Base-by-base conservation (phyloP, 2,329 filamentous ascomycete species). In the Calonectria pseudoreteaudii region DNA sequence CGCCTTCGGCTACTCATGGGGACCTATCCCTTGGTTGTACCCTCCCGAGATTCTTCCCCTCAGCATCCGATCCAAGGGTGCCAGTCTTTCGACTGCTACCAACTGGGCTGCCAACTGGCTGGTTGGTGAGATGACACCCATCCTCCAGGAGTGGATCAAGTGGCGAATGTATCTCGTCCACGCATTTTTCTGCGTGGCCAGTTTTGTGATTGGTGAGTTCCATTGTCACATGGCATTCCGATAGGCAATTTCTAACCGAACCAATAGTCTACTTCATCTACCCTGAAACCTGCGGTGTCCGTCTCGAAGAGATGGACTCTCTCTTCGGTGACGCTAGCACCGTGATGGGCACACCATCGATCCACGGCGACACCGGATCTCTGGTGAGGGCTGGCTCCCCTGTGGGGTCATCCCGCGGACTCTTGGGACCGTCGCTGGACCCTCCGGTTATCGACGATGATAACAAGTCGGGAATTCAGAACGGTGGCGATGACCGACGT, bases 91-190 rank as follows among this genome's bases (percentile, higher is more conserved):
- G 74, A 98, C 97, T 2, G 97, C 97, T 23, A 93, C 96, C 38
- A 99, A 99, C 83, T 99, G 97, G 97, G 95, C 96, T 1, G 98
- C 97, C 86, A 99, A 99, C 86, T 99, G 95, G 94, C 88, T 98
- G 31, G 97, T 98, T 4, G 97, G 97, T 78, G 95, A 98, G 85
- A 91, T 98, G 89, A 99, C 97, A 0, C 97, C 97, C 2, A 92
- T 98, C 69, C 88, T 98, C 73, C 96, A 99, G 84, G 95, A 97
- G 80, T 92, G 90, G 86, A 98, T 99, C 80, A 91, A 94, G 80
- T 99, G 97, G 97, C 92, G 97, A 41, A 88, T 98, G 74, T 99
- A 99, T 82, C 90, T 99, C 62, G 89, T 99, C 20, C 97, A 99
- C 85, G 97, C 97, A 2, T 98, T 98, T 85, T 98, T 98, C 87